A percentile compares a stretch with the other conserved stretches of the same genome.
These are phyloP conservation scores for Phytophthora colocasiae DNA, from an alignment of 352 stramenopile genomes.

Conservation along the genomic window DNA sequence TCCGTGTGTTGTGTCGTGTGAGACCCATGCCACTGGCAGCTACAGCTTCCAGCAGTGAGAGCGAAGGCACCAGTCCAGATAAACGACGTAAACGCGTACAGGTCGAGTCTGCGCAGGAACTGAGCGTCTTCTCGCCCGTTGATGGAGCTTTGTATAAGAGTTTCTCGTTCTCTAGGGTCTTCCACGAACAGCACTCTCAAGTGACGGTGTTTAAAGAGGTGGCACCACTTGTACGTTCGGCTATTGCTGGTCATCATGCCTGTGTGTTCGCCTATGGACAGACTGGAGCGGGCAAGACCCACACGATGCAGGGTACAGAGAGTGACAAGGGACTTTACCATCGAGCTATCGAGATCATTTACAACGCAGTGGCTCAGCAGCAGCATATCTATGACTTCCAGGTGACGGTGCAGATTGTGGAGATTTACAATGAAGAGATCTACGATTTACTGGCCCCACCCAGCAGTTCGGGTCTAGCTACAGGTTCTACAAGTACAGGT, in stretches of 20 bases:
- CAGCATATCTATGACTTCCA: conserved; percentile 54
- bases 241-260: conserved; percentile 92
- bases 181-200: conserved; percentile 84
- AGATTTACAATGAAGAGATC: conserved; percentile 91
- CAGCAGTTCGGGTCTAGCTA: neutral
- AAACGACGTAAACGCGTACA: conserved; percentile 34
- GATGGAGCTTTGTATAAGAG: conserved; percentile 70
- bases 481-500: conserved; percentile 9
- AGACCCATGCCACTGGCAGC: conserved; percentile 39
- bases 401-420: conserved; percentile 70
- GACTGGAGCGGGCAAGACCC: conserved; percentile 47
- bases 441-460: conserved; percentile 64
- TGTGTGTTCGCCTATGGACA: conserved; percentile 98
- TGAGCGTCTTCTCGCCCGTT: conserved; percentile 49
- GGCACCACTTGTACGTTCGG: conserved; percentile 88
- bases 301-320: conserved; percentile 54
- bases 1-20: conserved; percentile 87
- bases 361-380: conserved; percentile 44
- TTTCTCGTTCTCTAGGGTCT: conserved; percentile 89
- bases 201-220: conserved; percentile 93
- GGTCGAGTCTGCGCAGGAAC: conserved; percentile 40
- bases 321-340: conserved; percentile 49
- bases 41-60: conserved; percentile 27
- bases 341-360: conserved; percentile 58
- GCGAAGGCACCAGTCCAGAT: conserved; percentile 31